Base-by-base conservation (phyloP, 768 basidiomycete species). In the Russula sp. region DNA sequence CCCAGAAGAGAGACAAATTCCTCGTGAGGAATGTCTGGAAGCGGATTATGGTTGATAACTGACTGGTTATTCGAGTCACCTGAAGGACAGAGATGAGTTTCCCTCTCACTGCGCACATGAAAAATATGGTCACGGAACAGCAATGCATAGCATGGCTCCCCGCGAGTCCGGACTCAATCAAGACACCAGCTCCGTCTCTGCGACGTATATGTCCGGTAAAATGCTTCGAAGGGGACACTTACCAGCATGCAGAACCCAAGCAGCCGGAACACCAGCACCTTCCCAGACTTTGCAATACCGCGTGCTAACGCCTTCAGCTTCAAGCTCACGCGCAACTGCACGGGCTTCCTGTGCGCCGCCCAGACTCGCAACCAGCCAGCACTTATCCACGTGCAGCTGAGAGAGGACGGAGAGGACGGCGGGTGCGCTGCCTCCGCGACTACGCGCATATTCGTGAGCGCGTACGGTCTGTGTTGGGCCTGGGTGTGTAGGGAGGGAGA, bases 1-100 rank as follows among this genome's bases (percentile, higher is more conserved):
- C 90, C 90, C 1, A 92, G 78, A 52, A 90, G 76, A 3, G 86
- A 82, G 46, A 94, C 85, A 69, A 93, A 92, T 70, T 94, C 91
- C 66, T 92, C 91, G 68, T 93, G 91, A 0, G 89, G 88, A 66
- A 92, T 84, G 67, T 93, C 92, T 0, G 90, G 92, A 9, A 94
- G 79, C 2, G 92, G 90, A 69, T 93, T 93, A 75, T 94, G 90
- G 74, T 94, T 91, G 69, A 92, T 84, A 57, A 92, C 85, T 16
- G 89, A 87, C 46, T 84, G 82, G 10, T 81, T 75, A 71, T 83
- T 80, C 50, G 80, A 81, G 63, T 88, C 82, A 44, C 77, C 86
- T 87, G 65, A 3, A 56, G 18, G 16, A 2, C 3, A 28, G 1
- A 42, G 18, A 28, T 59, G 5, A 55, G 46, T 32, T 18, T 46